Evolutionary conservation across 352 stramenopile genomes (phyloP).

Genomic region (Globisporangium camurandrum): DNA sequence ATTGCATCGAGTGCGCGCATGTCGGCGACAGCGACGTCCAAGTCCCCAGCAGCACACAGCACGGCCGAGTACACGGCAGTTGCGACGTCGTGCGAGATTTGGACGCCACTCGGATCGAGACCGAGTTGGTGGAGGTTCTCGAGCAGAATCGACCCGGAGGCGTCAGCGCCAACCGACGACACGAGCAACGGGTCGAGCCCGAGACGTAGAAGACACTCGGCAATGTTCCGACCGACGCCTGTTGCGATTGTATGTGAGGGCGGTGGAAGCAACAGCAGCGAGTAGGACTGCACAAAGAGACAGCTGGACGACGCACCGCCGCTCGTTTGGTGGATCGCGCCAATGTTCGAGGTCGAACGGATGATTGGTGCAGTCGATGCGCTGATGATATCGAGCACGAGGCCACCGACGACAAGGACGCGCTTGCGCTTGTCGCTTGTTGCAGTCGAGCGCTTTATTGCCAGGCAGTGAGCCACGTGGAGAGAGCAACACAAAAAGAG

Average conservation of each 20-base stretch:
- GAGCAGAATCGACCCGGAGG: conserved; percentile 61
- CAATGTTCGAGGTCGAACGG: conserved; percentile 83
- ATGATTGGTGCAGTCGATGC: conserved; percentile 59
- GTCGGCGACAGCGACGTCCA: conserved; percentile 83
- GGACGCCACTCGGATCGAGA: conserved; percentile 53
- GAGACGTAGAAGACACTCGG: conserved; percentile 80
- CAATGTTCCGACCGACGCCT: conserved; percentile 92
- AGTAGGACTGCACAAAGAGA: background rate
- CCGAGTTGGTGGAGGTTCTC: conserved; percentile 53
- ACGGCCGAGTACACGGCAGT: conserved; percentile 87
- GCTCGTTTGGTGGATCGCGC: conserved; percentile 71
- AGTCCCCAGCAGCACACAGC: conserved; percentile 61
- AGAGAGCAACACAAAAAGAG: conserved; percentile 7
- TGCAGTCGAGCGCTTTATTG: background rate
- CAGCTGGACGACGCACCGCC: conserved; percentile 30
- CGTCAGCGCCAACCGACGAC: conserved; percentile 75
- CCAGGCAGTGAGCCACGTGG: no score
- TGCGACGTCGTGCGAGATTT: conserved; percentile 31
- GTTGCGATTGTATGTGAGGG: background rate
- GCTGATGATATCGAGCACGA: conserved; percentile 86
- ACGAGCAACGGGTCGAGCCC: conserved; percentile 59
- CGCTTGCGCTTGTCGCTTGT: conserved; percentile 11
- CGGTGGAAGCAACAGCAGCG: background rate
- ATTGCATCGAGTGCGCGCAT: conserved; percentile 78
- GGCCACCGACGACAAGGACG: conserved; percentile 81